A percentile compares a stretch with the other conserved stretches of the same genome.
These are phyloP conservation scores for Gossypium thurberi DNA, from an alignment of 345 rosid species.

Conservation along the genomic window DNA sequence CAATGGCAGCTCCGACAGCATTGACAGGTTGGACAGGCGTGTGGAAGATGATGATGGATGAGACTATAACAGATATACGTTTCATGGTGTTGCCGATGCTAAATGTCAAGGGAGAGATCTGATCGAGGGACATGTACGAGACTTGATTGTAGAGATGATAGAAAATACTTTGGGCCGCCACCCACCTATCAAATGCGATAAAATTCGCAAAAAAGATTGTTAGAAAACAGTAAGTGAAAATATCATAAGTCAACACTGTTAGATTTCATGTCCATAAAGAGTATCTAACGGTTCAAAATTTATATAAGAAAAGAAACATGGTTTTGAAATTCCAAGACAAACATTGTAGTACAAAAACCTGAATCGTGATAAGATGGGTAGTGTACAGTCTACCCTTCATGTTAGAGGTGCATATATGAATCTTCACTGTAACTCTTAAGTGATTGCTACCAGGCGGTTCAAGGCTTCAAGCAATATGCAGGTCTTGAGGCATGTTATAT, in stretches of 20 bases:
- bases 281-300: not conserved
- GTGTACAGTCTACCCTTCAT: not conserved
- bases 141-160: conserved; percentile 97
- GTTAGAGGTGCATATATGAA: too few relatives aligned
- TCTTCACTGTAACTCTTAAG: not conserved
- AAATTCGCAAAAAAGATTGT: conserved; percentile 5
- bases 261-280: not conserved
- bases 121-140: conserved; percentile 95
- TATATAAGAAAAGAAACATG: too few relatives aligned
- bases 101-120: conserved; percentile 95
- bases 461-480: not conserved
- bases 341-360: not conserved
- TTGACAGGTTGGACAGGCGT: conserved; percentile 90
- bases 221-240: not conserved
- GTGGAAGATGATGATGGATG: conserved; percentile 94
- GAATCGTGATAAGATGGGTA: not conserved
- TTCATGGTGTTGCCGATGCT: conserved; percentile 98
- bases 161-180: conserved; percentile 94
- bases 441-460: not conserved
- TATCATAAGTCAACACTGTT: not conserved
- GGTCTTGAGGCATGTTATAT: too few relatives aligned
- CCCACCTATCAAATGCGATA: conserved; percentile 58
- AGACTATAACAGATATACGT: conserved; percentile 90
- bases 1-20: conserved; percentile 95
- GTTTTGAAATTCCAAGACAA: not conserved